A percentile compares a stretch with the other conserved stretches of the same genome.
Evolutionary conservation across 2,329 filamentous ascomycete species (phyloP).

Genomic region (Emydomyces testavorans): DNA sequence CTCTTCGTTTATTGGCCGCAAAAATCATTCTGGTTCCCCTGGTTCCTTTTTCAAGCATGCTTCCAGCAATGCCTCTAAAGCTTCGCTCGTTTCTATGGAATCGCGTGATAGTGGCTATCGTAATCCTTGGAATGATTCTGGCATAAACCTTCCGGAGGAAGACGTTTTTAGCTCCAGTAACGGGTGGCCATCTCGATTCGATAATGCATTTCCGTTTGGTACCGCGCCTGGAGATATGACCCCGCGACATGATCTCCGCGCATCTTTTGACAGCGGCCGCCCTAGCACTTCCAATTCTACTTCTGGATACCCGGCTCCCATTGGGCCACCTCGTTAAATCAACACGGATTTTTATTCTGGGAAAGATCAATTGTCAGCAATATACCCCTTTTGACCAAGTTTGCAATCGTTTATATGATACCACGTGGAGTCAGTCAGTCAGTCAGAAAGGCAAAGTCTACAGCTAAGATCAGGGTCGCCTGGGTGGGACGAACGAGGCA

Average conservation of each 20-base stretch:
- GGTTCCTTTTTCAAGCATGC: constrained; percentile 87
- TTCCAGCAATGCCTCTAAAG: constrained; percentile 80
- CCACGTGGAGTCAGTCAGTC: constrained; percentile 14
- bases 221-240: constrained; percentile 63
- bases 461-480: constrained; percentile 9
- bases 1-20: constrained; percentile 91
- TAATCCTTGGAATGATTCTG: constrained; percentile 97
- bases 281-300: constrained; percentile 92
- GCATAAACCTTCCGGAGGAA: constrained; percentile 84
- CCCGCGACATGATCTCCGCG: constrained; percentile 69
- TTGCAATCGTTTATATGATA: constrained; percentile 19
- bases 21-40: constrained; percentile 80
- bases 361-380: constrained; percentile 21
- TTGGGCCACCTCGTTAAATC: constrained; percentile 87
- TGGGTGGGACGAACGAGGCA: constrained; percentile 7
- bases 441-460: constrained; percentile 9
- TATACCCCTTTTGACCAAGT: constrained; percentile 30
- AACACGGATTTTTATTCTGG: constrained; percentile 29
- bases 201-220: constrained; percentile 55
- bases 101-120: constrained; percentile 89
- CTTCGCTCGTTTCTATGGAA: constrained; percentile 89
- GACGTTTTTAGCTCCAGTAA: constrained; percentile 54
- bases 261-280: constrained; percentile 81
- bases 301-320: constrained; percentile 91
- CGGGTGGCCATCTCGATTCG: constrained; percentile 43